Evolutionary conservation across 2,329 filamentous ascomycete genomes (phyloP), one percentile per base, ranked within the genome.

Genomic region (Ustulina deusta): DNA sequence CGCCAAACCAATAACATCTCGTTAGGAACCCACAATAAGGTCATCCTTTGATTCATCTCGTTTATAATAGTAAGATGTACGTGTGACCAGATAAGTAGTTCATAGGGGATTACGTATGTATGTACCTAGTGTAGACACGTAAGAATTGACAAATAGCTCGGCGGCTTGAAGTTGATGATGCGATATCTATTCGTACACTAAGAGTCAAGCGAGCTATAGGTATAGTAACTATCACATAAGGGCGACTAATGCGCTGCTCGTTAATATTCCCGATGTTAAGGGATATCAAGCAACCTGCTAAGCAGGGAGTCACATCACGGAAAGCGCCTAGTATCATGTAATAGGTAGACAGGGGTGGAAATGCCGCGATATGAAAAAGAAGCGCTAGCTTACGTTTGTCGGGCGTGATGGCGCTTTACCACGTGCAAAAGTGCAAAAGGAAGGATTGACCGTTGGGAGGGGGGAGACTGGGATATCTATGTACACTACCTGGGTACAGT

Each of bases 341-440:
- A 9, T 38, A 20, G 25, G 27, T n/a, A 38, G 51, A 25, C 4
- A 40, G 20, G 52, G 22, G 36, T 38, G 34, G 36, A 11, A 40
- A 55, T 17, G 22, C 17, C 15, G 22, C 36, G 11, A 20, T 25
- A 22, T 11, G 38, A 46, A 17, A 36, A 27, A 27, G 48, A 63
- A 63, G 61, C 51, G 44, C 61, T 27, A 44, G 55, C 61, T 63
- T 40, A 63, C 61, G 17, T 38, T 20, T 42, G 22, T 44, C 36
- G 55, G 25, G 11, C n/a, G 6, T 48, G 25, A 15, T 13, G n/a
- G 40, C 44, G 42, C 25, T 25, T 38, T 57, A 17, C 59, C 64
- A 66, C 64, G 64, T 66, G 64, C 38, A 40, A 38, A 22, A 11
- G 64, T 66, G 64, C 38, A 40, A 38, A 22, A 11, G 40, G 42